Percentiles rank a stretch among this genome's conserved stretches.
Conservation (phyloP, 768 basidiomycete genomes). For the Candolleomyces eurysporus region DNA sequence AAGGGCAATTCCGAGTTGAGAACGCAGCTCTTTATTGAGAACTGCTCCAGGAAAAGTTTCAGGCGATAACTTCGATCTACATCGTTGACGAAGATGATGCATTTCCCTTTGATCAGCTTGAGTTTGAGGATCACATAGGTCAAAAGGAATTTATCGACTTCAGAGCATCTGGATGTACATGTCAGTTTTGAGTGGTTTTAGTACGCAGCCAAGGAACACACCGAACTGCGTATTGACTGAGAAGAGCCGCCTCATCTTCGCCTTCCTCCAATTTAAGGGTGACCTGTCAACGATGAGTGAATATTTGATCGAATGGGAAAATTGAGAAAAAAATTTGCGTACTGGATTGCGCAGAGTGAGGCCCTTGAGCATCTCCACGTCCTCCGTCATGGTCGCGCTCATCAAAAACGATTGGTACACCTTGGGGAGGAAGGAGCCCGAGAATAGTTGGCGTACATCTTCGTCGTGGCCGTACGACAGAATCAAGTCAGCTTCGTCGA, state of each 20-base stretch:
- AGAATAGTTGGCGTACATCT: constrained; percentile 72
- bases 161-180: constrained; percentile 60
- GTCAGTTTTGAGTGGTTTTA: constrained; percentile 5
- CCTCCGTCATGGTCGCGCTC: constrained; percentile 97
- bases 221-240: constrained; percentile 86
- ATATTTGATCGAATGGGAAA: not conserved
- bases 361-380: constrained; percentile 89
- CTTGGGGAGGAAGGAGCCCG: constrained; percentile 69
- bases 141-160: constrained; percentile 96
- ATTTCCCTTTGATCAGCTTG: constrained; percentile 93
- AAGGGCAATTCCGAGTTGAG: constrained; percentile 94
- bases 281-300: constrained; percentile 35
- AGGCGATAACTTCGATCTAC: constrained; percentile 93
- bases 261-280: constrained; percentile 87
- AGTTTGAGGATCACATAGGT: constrained; percentile 96
- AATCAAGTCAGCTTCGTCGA: constrained; percentile 97
- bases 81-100: constrained; percentile 94
- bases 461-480: constrained; percentile 96
- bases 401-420: constrained; percentile 92
- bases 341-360: constrained; percentile 86
- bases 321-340: constrained; percentile 24
- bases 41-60: constrained; percentile 98
- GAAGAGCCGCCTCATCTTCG: constrained; percentile 74
- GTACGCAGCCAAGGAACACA: constrained; percentile 26
- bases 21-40: constrained; percentile 94